phyloP scores from a whole-genome alignment of 768 basidiomycete genomes.

The Termitomyces sp. region DNA sequence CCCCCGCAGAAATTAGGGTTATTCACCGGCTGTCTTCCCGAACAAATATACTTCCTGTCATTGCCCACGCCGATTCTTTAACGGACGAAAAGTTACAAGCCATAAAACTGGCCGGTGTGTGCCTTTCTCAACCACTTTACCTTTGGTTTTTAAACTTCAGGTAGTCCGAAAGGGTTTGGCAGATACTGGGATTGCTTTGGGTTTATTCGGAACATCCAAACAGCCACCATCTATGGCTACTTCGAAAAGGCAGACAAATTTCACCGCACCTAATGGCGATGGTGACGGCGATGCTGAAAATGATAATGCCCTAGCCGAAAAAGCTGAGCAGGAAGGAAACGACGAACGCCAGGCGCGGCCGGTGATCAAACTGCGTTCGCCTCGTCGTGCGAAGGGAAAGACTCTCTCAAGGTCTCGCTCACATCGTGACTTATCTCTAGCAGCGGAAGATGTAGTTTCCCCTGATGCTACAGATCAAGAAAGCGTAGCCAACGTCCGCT shows the following conservation, averaged over 20 bases:
- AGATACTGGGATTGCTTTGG: conserved; percentile 67
- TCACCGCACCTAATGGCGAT: conserved; percentile 24
- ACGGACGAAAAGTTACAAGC: conserved; percentile 70
- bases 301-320: conserved; percentile 21
- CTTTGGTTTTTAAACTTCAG: conserved; percentile 2
- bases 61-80: conserved; percentile 76
- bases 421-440: conserved; percentile 59
- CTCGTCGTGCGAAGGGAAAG: conserved; percentile 36
- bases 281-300: conserved; percentile 16
- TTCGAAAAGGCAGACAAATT: conserved; percentile 30
- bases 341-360: conserved; percentile 60
- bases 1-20: conserved; percentile 73
- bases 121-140: neutral
- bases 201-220: conserved; percentile 58
- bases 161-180: conserved; percentile 59
- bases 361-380: conserved; percentile 65
- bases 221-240: conserved; percentile 16
- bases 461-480: conserved; percentile 60
- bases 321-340: conserved; percentile 34
- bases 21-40: conserved; percentile 70
- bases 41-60: conserved; percentile 76
- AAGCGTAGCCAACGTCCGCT: conserved; percentile 70
- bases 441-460: conserved; percentile 47
- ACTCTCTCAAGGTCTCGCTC: conserved; percentile 64
- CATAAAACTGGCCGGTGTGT: conserved; percentile 58